A percentile compares a stretch with the other conserved stretches of the same genome.
These are phyloP conservation scores for Annulohypoxylon maeteangense DNA, from an alignment of 495 filamentous ascomycete genomes.

Conservation along the genomic window DNA sequence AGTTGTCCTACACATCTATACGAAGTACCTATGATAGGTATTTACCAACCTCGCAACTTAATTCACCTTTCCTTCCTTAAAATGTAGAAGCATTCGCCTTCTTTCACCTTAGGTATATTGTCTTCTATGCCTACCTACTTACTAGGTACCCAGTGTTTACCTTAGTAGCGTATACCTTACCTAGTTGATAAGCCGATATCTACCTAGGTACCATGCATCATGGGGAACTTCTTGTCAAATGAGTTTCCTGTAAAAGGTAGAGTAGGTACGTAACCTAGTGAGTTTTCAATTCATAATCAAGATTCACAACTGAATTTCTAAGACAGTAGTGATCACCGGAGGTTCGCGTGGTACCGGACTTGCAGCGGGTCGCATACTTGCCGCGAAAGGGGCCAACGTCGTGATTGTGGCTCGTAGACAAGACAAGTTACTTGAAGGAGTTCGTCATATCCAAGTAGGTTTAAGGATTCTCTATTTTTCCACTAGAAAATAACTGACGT, in stretches of 20 bases:
- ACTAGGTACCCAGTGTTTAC: too few relatives aligned
- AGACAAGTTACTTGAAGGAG: slow-evolving; percentile 69
- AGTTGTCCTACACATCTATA: too few relatives aligned
- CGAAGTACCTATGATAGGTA: too few relatives aligned
- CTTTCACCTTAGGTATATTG: too few relatives aligned
- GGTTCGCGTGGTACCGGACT: slow-evolving; percentile 86
- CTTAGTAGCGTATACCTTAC: too few relatives aligned
- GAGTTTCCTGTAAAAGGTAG: slow-evolving; percentile 76
- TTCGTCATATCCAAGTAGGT: slow-evolving; percentile 68
- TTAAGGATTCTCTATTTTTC: slow-evolving; percentile 34
- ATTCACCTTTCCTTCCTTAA: too few relatives aligned
- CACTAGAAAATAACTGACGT: neutral
- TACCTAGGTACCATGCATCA: too few relatives aligned
- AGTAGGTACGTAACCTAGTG: slow-evolving; percentile 62
- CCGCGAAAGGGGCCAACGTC: slow-evolving; percentile 80
- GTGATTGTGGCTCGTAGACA: slow-evolving; percentile 77
- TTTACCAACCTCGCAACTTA: too few relatives aligned
- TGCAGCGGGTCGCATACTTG: slow-evolving; percentile 71
- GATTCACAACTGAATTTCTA: slow-evolving; percentile 42
- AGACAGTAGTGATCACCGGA: slow-evolving; percentile 84
- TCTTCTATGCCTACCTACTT: too few relatives aligned
- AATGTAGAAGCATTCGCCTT: too few relatives aligned
- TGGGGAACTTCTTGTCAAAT: slow-evolving; percentile 52
- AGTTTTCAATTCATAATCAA: neutral
- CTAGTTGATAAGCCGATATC: too few relatives aligned